Conservation (phyloP, 2,329 filamentous ascomycete genomes). For the Xylariaceae sp. region DNA sequence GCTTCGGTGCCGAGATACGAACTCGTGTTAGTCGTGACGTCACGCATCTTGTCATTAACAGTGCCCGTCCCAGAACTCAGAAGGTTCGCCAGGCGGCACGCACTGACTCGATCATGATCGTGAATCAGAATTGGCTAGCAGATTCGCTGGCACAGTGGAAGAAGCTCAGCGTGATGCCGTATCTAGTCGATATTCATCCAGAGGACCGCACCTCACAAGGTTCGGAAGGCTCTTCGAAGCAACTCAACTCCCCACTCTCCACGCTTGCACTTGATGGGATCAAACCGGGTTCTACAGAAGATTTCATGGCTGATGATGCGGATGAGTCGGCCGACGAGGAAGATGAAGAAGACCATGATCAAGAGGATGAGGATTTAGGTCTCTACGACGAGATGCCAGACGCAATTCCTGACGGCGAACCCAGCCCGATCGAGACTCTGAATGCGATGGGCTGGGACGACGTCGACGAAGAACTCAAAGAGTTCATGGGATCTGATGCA, state of each 20-base stretch:
- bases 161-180: slow-evolving; percentile 73
- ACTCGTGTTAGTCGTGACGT: slow-evolving; percentile 59
- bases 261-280: slow-evolving; percentile 12
- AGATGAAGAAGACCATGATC: slow-evolving; percentile 35
- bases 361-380: slow-evolving; percentile 39
- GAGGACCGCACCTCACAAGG: slow-evolving; percentile 52
- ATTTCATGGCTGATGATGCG: slow-evolving; percentile 43
- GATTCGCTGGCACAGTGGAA: slow-evolving; percentile 84
- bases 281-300: slow-evolving; percentile 18
- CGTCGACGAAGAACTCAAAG: slow-evolving; percentile 61
- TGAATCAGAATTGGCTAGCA: slow-evolving; percentile 85
- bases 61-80: slow-evolving; percentile 72
- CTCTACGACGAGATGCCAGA: slow-evolving; percentile 48
- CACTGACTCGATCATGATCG: slow-evolving; percentile 81
- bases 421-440: slow-evolving; percentile 32
- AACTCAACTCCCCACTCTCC: slow-evolving; percentile 37
- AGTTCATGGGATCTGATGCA: slow-evolving; percentile 57
- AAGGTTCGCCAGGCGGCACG: slow-evolving; percentile 87
- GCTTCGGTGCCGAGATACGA: slow-evolving; percentile 71
- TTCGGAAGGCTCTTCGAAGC: slow-evolving; percentile 44
- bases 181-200: slow-evolving; percentile 72
- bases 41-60: slow-evolving; percentile 73
- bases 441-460: slow-evolving; percentile 34
- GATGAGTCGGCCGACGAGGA: slow-evolving; percentile 38
- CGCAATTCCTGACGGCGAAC: slow-evolving; percentile 43